Evolutionary conservation across 768 basidiomycete species (phyloP).

Genomic region (Ramaria sp.): DNA sequence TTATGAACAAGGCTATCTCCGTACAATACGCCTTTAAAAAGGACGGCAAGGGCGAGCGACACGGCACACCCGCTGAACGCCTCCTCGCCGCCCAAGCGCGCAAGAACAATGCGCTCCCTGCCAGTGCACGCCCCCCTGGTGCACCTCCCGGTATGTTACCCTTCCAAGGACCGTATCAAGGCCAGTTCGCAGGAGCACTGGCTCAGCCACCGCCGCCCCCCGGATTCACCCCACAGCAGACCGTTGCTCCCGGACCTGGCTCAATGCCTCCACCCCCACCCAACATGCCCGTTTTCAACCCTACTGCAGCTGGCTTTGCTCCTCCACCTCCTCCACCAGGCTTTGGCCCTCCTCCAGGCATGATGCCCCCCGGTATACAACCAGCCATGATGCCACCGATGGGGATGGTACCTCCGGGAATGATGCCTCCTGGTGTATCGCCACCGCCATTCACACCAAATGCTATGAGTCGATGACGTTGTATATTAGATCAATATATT

Average conservation of each 20-base stretch:
- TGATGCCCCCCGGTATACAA: conserved; percentile 10
- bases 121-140: conserved; percentile 63
- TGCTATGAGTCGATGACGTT: conserved; percentile 2
- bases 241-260: conserved; percentile 29
- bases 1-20: conserved; percentile 96
- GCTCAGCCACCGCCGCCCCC: conserved; percentile 75
- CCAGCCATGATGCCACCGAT: conserved; percentile 6
- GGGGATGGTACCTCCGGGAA: conserved; percentile 12
- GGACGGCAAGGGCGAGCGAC: conserved; percentile 95
- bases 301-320: conserved; percentile 29
- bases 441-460: conserved; percentile 1
- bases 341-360: conserved; percentile 31
- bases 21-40: conserved; percentile 99
- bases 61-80: conserved; percentile 94
- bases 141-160: conserved; percentile 10
- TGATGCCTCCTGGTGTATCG: conserved; percentile 1
- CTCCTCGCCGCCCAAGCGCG: conserved; percentile 90
- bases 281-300: conserved; percentile 37
- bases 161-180: conserved; percentile 70
- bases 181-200: conserved; percentile 88
- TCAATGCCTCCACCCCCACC: conserved; percentile 23
- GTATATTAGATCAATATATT: not conserved
- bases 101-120: conserved; percentile 86
- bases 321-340: conserved; percentile 55
- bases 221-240: conserved; percentile 67